These are phyloP conservation scores for Pichia sp. DNA, from an alignment of 1,139 yeast genomes.

Conservation along the genomic window DNA sequence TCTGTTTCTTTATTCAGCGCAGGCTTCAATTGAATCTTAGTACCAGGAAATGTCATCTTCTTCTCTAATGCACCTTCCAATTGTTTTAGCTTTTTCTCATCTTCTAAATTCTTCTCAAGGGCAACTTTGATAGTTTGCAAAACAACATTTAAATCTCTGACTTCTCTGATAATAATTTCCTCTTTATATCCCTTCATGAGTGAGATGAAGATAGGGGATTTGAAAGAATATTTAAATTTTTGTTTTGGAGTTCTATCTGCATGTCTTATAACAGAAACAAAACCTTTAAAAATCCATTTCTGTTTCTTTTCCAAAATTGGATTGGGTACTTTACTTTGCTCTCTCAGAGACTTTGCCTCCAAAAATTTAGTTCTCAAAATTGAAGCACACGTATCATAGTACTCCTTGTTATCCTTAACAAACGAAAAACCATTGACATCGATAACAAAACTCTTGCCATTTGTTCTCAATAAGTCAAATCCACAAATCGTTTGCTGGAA, in stretches of 20 bases:
- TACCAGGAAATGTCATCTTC: slow-evolving; percentile 89
- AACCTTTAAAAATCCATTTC: slow-evolving; percentile 95
- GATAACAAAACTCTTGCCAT: slow-evolving; percentile 85
- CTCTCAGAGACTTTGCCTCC: slow-evolving; percentile 45
- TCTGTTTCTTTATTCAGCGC: slow-evolving; percentile 52
- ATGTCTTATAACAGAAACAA: slow-evolving; percentile 88
- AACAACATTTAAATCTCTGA: slow-evolving; percentile 79
- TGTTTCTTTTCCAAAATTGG: slow-evolving; percentile 62
- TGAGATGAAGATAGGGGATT: slow-evolving; percentile 80
- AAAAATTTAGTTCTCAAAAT: slow-evolving; percentile 73
- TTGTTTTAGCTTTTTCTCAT: slow-evolving; percentile 67
- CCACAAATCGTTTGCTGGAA: slow-evolving; percentile 98
- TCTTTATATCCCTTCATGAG: slow-evolving; percentile 90
- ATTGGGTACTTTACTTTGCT: slow-evolving; percentile 12
- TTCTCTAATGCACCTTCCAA: slow-evolving; percentile 80
- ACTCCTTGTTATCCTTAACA: slow-evolving; percentile 85
- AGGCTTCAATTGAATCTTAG: slow-evolving; percentile 94
- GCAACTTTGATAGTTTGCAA: slow-evolving; percentile 82
- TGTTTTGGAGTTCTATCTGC: slow-evolving; percentile 99
- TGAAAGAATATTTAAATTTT: slow-evolving; percentile 92
- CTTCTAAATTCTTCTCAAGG: slow-evolving; percentile 73
- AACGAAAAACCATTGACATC: slow-evolving; percentile 98
- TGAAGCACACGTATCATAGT: slow-evolving; percentile 79
- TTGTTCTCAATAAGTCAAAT: slow-evolving; percentile 85
- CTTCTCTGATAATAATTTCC: slow-evolving; percentile 91